A percentile compares a stretch with the other conserved stretches of the same genome.
These are phyloP conservation scores for Euptelea pleiosperma DNA, from an alignment of 164 flowering plant genomes.

Conservation along the genomic window DNA sequence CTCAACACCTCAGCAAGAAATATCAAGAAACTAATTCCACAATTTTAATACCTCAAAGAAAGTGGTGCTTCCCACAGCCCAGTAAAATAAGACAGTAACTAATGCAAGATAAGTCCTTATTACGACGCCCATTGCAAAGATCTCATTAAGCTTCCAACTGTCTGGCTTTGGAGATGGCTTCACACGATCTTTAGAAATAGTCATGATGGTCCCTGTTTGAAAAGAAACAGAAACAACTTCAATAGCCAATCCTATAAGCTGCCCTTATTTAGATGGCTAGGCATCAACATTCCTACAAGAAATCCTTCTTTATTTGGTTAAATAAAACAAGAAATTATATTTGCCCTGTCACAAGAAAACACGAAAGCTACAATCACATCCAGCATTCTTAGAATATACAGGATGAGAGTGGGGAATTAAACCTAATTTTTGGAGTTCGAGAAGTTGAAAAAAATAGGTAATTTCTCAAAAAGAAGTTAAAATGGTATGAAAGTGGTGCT, in stretches of 20 bases:
- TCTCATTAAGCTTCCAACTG: conserved; percentile 85
- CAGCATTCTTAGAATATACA: no score
- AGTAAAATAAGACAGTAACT: conserved; percentile 75
- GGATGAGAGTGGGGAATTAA: no score
- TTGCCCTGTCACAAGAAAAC: no score
- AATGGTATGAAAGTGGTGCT: no score
- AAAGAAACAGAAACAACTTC: conserved; percentile 11
- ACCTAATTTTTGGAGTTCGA: no score
- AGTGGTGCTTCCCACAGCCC: conserved; percentile 46
- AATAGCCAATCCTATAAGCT: neutral
- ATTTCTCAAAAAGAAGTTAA: no score
- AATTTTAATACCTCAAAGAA: conserved; percentile 71
- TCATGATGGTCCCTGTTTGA: conserved; percentile 77
- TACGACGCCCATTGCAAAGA: conserved; percentile 79
- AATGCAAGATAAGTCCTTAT: conserved; percentile 87
- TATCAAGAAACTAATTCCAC: neutral
- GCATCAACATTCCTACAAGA: neutral
- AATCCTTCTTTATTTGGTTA: neutral
- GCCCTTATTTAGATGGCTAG: neutral
- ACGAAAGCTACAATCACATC: no score
- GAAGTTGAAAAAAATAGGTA: no score
- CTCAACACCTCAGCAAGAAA: neutral
- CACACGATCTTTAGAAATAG: conserved; percentile 78
- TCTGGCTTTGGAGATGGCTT: conserved; percentile 87
- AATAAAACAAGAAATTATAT: no score